Evolutionary conservation across 2,329 filamentous ascomycete species (phyloP).

Genomic region (Claviceps citrina): DNA sequence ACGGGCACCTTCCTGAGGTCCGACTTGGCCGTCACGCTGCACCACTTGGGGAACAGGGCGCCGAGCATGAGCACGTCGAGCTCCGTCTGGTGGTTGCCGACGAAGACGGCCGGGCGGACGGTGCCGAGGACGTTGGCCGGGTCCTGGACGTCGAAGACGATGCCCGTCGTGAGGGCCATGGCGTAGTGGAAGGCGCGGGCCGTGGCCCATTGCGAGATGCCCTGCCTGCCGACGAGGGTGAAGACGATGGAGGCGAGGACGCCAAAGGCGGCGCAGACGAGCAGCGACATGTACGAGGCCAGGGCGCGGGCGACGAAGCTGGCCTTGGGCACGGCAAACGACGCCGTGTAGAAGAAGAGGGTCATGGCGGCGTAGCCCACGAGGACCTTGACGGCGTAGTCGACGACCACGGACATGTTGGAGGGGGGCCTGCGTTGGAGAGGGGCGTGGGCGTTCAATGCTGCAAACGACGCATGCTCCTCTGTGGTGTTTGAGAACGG

Average conservation of each 20-base stretch:
- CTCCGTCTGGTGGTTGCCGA: conserved; percentile 93
- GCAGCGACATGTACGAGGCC: conserved; percentile 47
- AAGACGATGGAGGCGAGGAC: conserved; percentile 59
- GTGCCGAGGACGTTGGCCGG: conserved; percentile 44
- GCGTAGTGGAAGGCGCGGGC: conserved; percentile 64
- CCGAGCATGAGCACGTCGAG: conserved; percentile 89
- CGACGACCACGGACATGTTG: conserved; percentile 16
- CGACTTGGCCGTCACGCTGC: conserved; percentile 83
- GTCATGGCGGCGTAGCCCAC: conserved; percentile 36
- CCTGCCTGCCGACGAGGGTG: conserved; percentile 53
- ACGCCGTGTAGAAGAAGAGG: conserved; percentile 45
- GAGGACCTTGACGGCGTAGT: conserved; percentile 30
- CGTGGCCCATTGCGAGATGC: conserved; percentile 72
- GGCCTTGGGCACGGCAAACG: conserved; percentile 39
- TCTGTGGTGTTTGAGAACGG: too few relatives aligned
- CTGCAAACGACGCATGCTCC: too few relatives aligned
- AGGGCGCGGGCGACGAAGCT: conserved; percentile 56
- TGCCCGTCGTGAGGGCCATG: conserved; percentile 61
- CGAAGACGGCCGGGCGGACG: conserved; percentile 69
- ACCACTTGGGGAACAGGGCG: conserved; percentile 76
- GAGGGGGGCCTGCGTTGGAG: neutral
- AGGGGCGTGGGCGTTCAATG: too few relatives aligned
- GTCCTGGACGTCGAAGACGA: conserved; percentile 63
- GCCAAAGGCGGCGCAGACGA: conserved; percentile 53
- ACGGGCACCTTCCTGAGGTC: conserved; percentile 66